A percentile compares a stretch with the other conserved stretches of the same genome.
Conservation (phyloP, 495 filamentous ascomycete genomes). For the Hypoxylon fuscum region DNA sequence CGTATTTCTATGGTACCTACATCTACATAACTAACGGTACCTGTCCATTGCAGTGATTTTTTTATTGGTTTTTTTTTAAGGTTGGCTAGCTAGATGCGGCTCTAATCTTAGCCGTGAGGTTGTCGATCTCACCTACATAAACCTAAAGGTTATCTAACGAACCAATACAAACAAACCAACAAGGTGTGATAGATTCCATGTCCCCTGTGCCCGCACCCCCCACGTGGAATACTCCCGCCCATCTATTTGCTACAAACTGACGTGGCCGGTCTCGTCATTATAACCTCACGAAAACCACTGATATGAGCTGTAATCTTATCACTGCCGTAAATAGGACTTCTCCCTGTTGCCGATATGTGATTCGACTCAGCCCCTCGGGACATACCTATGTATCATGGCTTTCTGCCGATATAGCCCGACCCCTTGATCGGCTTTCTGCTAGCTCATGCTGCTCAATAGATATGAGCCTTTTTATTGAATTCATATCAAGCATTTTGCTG, state of each 20-base stretch:
- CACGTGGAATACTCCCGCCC: slow-evolving; percentile 34
- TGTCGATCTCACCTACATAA: slow-evolving; percentile 19
- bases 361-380: background rate
- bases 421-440: background rate
- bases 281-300: slow-evolving; percentile 17
- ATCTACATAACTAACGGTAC: too few relatives aligned
- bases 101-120: slow-evolving; percentile 21
- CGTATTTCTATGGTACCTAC: too few relatives aligned
- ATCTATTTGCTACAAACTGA: slow-evolving; percentile 39
- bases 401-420: slow-evolving; percentile 4
- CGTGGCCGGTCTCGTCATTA: slow-evolving; percentile 30
- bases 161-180: too few relatives aligned
- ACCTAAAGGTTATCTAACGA: background rate
- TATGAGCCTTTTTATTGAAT: slow-evolving; percentile 27
- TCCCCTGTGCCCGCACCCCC: too few relatives aligned
- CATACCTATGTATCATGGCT: slow-evolving; percentile 1
- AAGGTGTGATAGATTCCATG: too few relatives aligned
- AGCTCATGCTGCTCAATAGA: background rate
- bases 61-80: background rate
- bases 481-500: slow-evolving; percentile 3
- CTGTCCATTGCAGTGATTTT: too few relatives aligned
- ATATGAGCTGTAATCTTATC: slow-evolving; percentile 14
- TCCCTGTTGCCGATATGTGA: slow-evolving; percentile 9
- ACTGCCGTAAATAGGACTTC: slow-evolving; percentile 7
- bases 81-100: slow-evolving; percentile 28